A percentile compares a stretch with the other conserved stretches of the same genome.
These are phyloP conservation scores for Aspergillus hiratsukae DNA, from an alignment of 2,329 filamentous ascomycete genomes.

Conservation along the genomic window DNA sequence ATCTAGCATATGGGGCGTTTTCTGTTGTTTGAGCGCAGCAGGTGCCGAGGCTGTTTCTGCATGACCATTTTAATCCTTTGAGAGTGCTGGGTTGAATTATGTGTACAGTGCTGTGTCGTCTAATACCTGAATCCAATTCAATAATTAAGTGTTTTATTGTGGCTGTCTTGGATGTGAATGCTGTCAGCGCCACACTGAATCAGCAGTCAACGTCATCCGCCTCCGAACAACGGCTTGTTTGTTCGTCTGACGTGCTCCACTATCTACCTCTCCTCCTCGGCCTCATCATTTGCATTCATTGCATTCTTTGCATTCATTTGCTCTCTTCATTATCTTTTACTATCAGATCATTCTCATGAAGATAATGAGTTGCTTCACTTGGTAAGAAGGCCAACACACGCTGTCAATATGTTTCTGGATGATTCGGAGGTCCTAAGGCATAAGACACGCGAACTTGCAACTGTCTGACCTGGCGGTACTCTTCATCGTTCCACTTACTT, in stretches of 20 bases:
- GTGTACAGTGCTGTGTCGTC: background rate
- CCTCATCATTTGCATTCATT: background rate
- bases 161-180: background rate
- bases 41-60: background rate
- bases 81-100: background rate
- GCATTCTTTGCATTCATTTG: background rate
- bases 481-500: background rate
- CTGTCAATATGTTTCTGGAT: background rate
- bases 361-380: background rate
- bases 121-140: too few relatives aligned
- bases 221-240: background rate
- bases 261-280: background rate
- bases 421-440: background rate
- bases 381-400: background rate
- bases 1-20: background rate
- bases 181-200: background rate
- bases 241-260: background rate
- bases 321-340: background rate
- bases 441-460: background rate
- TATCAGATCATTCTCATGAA: background rate
- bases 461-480: background rate
- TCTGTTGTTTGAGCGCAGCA: constrained; percentile 4
- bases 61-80: background rate
- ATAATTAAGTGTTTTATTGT: background rate
- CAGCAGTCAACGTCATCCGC: background rate